A percentile compares a stretch with the other conserved stretches of the same genome.
These are phyloP conservation scores for Cymbidium sinense DNA, from an alignment of 106 monocot genomes.

Conservation along the genomic window DNA sequence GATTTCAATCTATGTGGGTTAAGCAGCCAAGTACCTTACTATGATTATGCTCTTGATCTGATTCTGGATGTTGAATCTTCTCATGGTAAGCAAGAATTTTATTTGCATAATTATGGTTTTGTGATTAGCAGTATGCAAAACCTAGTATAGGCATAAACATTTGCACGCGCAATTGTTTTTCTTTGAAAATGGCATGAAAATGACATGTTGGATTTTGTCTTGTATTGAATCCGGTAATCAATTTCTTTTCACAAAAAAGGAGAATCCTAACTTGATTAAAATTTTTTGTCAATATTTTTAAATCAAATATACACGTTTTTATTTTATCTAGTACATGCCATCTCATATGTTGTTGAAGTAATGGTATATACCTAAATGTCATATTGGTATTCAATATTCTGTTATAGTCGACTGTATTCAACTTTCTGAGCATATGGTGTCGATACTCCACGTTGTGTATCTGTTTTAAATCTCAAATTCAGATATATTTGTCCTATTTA, in stretches of 20 bases:
- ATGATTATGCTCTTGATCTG: constrained; percentile 55
- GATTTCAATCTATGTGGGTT: constrained; percentile 59
- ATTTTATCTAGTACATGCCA: not conserved
- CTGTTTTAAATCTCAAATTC: too few relatives aligned
- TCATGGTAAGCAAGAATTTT: constrained; percentile 25
- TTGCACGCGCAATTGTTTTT: not conserved
- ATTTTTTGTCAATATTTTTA: not conserved
- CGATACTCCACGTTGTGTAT: too few relatives aligned
- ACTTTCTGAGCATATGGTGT: not conserved
- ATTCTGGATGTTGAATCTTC: constrained; percentile 58
- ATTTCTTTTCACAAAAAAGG: not conserved
- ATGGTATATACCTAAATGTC: not conserved
- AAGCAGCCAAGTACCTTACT: constrained; percentile 54
- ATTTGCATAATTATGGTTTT: not conserved
- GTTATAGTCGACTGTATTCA: not conserved
- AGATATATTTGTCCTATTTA: not conserved
- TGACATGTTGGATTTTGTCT: not conserved
- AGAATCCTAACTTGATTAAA: not conserved
- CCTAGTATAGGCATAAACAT: not conserved
- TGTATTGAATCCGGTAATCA: not conserved
- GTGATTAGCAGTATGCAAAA: not conserved
- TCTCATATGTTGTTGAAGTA: not conserved
- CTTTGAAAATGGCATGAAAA: not conserved
- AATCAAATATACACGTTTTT: not conserved
- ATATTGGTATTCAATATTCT: not conserved